These are phyloP conservation scores for Mycena vitilis DNA, from an alignment of 768 basidiomycete species.

Conservation along the genomic window DNA sequence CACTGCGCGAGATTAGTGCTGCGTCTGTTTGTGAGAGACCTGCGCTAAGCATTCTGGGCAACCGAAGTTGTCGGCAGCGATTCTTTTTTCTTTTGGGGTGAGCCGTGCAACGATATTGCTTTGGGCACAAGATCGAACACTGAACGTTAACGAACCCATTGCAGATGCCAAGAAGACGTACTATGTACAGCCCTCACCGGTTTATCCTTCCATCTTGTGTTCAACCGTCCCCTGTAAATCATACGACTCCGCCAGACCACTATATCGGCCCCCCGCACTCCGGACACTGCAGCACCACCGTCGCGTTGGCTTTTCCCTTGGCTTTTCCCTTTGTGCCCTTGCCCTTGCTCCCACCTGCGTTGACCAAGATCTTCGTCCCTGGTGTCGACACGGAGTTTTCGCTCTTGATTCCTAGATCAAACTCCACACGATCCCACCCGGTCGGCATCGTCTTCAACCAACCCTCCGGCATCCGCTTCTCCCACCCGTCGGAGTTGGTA, in stretches of 20 bases:
- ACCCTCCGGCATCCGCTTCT: slow-evolving; percentile 48
- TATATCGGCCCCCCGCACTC: slow-evolving; percentile 28
- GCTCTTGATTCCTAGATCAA: slow-evolving; percentile 7
- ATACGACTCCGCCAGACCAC: neutral
- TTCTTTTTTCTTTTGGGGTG: too few relatives aligned
- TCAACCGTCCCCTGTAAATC: too few relatives aligned
- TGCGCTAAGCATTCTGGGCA: too few relatives aligned
- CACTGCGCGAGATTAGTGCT: too few relatives aligned
- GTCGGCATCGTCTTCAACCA: slow-evolving; percentile 52
- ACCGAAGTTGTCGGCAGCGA: too few relatives aligned
- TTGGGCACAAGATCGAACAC: too few relatives aligned
- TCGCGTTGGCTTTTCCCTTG: neutral
- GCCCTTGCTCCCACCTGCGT: neutral
- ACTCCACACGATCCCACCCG: slow-evolving; percentile 19
- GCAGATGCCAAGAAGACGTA: too few relatives aligned
- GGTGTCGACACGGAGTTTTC: neutral
- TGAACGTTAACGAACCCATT: too few relatives aligned
- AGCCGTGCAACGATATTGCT: too few relatives aligned
- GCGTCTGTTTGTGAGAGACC: too few relatives aligned
- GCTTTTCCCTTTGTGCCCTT: neutral
- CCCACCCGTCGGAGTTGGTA: slow-evolving; percentile 12
- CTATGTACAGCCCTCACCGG: too few relatives aligned
- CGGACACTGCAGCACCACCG: slow-evolving; percentile 17
- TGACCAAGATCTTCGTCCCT: neutral
- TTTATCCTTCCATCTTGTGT: too few relatives aligned